A percentile compares a stretch with the other conserved stretches of the same genome.
Evolutionary conservation across 805 yeast species (phyloP).

Genomic region (Spathaspora boniae): DNA sequence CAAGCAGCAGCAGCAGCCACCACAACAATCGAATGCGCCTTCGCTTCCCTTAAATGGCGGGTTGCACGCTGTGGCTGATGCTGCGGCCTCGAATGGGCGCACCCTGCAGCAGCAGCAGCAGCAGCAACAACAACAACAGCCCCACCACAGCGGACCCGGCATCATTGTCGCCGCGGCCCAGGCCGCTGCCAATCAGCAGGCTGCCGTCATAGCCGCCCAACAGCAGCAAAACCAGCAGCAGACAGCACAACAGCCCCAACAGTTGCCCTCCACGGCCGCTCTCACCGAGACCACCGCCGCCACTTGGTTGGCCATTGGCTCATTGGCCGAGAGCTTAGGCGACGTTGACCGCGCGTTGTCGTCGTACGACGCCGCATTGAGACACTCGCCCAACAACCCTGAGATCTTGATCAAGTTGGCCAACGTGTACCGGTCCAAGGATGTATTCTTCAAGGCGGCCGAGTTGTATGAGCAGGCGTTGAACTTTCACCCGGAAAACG

Average conservation of each 20-base stretch:
- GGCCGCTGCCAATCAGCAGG: constrained; percentile 2
- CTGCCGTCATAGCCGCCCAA: constrained; percentile 1
- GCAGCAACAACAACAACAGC: constrained; percentile 18
- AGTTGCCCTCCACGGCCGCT: constrained; percentile 11
- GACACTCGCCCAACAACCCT: constrained; percentile 82
- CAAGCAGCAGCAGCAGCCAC: constrained; percentile 8
- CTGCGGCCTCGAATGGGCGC: constrained; percentile 6
- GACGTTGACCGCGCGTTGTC: constrained; percentile 86
- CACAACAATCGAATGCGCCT: too few relatives aligned
- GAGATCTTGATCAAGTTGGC: constrained; percentile 85
- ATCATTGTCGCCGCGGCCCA: constrained; percentile 6
- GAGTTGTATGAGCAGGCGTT: constrained; percentile 89
- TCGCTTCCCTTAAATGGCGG: constrained; percentile 8
- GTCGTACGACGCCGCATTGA: constrained; percentile 83
- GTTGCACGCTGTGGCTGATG: constrained; percentile 6
- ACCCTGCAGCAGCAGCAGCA: constrained; percentile 12
- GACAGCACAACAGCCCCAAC: constrained; percentile 6
- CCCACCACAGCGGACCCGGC: constrained; percentile 4
- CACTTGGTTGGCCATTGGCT: constrained; percentile 88
- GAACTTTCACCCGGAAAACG: constrained; percentile 77
- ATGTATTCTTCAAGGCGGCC: constrained; percentile 90
- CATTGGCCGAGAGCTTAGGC: constrained; percentile 83
- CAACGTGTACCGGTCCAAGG: constrained; percentile 81
- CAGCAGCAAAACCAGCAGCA: constrained; percentile 5
- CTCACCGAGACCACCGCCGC: constrained; percentile 60